Base-by-base conservation (phyloP, 495 filamentous ascomycete genomes). In the Aspergillus ostianus region DNA sequence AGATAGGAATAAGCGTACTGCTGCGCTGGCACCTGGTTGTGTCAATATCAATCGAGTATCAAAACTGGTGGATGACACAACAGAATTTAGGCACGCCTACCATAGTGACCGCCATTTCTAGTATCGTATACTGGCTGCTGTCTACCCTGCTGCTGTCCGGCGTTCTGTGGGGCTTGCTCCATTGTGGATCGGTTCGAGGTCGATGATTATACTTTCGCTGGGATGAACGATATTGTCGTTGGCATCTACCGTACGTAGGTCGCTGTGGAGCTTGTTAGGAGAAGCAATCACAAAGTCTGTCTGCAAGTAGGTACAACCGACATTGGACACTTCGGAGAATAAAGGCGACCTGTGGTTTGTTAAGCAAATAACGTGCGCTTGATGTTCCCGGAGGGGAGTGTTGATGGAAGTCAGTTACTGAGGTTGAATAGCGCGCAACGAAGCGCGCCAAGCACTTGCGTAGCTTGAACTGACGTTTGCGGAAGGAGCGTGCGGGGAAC, bases 101-200 rank as follows among this genome's bases (percentile, higher is more conserved):
- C 93, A 78, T 95, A 96, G 74, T 96, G 92, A 57, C 93, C 93
- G 57, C 90, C 91, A 69, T 90, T 86, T 61, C 77, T 76, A 49
- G 87, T 82, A 75, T 97, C 91, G 74, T 97, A 97, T 13, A 85
- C 77, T 53, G 87, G 87, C 63, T 81, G 76, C 68, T 82, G 84
- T 64, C 82, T 77, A 62, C 73, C 77, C 69, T 85, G 84, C 66
- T 82, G 83, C 59, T 82, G 81, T 36, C 78, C 80, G 57, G 81
- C 67, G 61, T 70, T 77, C 62, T 83, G 77, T 49, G 81, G 69
- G 50, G 82, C 68, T 59, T 80, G 80, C 53, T 89, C 85, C 86
- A 89, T 89, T 57, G 27, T 65, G 59, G 41, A 29, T 19, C 32
- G 9, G n/a, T 17, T 49, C 26, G 10, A 32, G 9, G 41, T 44